Conservation (phyloP, 495 filamentous ascomycete genomes). For the Aspergillus saccharolyticus region DNA sequence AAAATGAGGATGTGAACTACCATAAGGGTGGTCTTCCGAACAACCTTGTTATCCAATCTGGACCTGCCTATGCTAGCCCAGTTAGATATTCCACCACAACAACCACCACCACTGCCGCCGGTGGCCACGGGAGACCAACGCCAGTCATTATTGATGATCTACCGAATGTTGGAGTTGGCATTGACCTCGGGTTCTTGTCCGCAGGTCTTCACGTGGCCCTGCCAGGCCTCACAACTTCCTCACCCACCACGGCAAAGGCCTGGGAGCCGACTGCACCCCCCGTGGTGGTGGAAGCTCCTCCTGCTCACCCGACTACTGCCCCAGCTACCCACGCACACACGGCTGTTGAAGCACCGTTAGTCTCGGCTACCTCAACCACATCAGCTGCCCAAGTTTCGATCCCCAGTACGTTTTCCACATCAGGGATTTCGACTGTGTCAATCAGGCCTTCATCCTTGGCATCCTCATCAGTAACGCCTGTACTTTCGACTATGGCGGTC, state of each 20-base stretch:
- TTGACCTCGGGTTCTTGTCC: conserved; percentile 7
- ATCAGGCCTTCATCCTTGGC: not conserved
- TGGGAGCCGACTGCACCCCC: not conserved
- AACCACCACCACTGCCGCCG: conserved; percentile 7
- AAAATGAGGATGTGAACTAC: conserved; percentile 30
- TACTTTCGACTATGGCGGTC: not conserved
- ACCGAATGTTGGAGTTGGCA: not conserved
- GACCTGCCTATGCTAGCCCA: conserved; percentile 46
- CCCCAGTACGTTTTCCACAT: not conserved
- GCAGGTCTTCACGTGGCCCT: conserved; percentile 8
- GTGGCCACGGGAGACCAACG: not conserved
- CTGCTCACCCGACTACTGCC: not conserved
- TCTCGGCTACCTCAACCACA: conserved; percentile 2
- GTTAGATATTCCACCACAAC: conserved; percentile 16
- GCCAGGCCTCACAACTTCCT: not conserved
- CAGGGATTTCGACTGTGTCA: not conserved
- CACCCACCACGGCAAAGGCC: not conserved
- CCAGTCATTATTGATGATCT: not conserved
- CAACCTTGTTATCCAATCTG: conserved; percentile 45
- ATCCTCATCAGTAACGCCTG: not conserved
- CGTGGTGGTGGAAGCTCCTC: not conserved
- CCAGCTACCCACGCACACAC: not conserved
- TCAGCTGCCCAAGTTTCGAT: not conserved
- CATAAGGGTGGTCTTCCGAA: conserved; percentile 47
- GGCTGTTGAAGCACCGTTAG: not conserved